Evolutionary conservation across 2,329 filamentous ascomycete species (phyloP).

Genomic region (Parafenestella ontariensis): DNA sequence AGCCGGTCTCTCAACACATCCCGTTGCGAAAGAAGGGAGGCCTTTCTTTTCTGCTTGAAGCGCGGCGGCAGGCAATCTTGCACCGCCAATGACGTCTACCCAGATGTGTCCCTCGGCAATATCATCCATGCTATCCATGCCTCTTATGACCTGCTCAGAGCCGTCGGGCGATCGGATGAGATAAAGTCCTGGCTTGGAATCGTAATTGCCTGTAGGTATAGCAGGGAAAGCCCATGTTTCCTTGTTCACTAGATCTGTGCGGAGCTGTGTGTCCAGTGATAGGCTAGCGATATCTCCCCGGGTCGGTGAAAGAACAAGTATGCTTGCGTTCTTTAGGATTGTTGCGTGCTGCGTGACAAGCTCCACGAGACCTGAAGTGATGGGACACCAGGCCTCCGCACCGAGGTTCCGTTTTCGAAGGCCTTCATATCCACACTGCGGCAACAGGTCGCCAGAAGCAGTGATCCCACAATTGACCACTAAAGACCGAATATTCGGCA

Average conservation of each 20-base stretch:
- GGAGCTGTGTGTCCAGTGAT: not conserved
- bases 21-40: not conserved
- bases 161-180: not conserved
- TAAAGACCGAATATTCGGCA: not conserved
- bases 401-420: not conserved
- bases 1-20: not conserved
- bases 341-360: not conserved
- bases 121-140: not conserved
- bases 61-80: not conserved
- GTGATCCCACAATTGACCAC: not conserved
- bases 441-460: not conserved
- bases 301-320: not conserved
- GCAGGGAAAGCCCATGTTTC: not conserved
- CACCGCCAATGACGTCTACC: not conserved
- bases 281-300: not conserved
- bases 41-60: not conserved
- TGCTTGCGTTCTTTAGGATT: not conserved
- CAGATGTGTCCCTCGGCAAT: not conserved
- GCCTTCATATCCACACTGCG: not conserved
- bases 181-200: not conserved
- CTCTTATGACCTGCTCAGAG: not conserved
- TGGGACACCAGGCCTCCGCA: not conserved
- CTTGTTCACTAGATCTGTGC: not conserved
- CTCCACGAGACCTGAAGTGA: not conserved
- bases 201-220: not conserved